A percentile compares a stretch with the other conserved stretches of the same genome.
phyloP scores from a whole-genome alignment of 2,329 filamentous ascomycete genomes.

The Alternaria brassicicola region DNA sequence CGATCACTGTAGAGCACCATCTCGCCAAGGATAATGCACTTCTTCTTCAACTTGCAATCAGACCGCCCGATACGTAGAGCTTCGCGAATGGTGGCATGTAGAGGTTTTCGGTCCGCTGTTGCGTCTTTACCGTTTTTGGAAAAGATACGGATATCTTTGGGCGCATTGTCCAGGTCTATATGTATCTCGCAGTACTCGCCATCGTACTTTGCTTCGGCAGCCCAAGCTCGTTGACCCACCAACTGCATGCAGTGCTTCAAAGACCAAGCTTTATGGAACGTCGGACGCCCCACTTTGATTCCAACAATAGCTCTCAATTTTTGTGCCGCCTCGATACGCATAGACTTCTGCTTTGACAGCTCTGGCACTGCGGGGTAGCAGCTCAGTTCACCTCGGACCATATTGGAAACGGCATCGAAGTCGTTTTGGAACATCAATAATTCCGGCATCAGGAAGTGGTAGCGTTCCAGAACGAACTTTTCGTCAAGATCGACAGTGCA shows the following conservation, averaged over 20 bases:
- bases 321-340: slow-evolving; percentile 49
- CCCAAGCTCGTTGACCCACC: slow-evolving; percentile 65
- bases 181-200: slow-evolving; percentile 90
- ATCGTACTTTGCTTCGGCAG: slow-evolving; percentile 81
- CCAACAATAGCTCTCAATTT: slow-evolving; percentile 50
- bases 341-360: slow-evolving; percentile 32
- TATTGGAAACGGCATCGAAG: slow-evolving; percentile 64
- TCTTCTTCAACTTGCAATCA: slow-evolving; percentile 64
- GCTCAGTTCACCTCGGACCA: slow-evolving; percentile 56
- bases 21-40: slow-evolving; percentile 84
- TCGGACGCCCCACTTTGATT: slow-evolving; percentile 54
- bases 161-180: slow-evolving; percentile 66
- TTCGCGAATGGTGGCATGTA: slow-evolving; percentile 68
- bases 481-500: slow-evolving; percentile 69
- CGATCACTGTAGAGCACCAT: slow-evolving; percentile 76
- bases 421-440: slow-evolving; percentile 73
- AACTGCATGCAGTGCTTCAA: slow-evolving; percentile 77
- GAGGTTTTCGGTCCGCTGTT: slow-evolving; percentile 68
- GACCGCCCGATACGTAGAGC: slow-evolving; percentile 67
- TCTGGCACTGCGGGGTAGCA: slow-evolving; percentile 49
- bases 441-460: slow-evolving; percentile 72
- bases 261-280: slow-evolving; percentile 54
- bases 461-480: slow-evolving; percentile 61
- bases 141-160: slow-evolving; percentile 74
- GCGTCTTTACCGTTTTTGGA: slow-evolving; percentile 93